Percentiles rank a stretch among this genome's conserved stretches.
Conservation (phyloP, 371 early-diverging fungal species). For the Amoeboaphelidium protococcarum region DNA sequence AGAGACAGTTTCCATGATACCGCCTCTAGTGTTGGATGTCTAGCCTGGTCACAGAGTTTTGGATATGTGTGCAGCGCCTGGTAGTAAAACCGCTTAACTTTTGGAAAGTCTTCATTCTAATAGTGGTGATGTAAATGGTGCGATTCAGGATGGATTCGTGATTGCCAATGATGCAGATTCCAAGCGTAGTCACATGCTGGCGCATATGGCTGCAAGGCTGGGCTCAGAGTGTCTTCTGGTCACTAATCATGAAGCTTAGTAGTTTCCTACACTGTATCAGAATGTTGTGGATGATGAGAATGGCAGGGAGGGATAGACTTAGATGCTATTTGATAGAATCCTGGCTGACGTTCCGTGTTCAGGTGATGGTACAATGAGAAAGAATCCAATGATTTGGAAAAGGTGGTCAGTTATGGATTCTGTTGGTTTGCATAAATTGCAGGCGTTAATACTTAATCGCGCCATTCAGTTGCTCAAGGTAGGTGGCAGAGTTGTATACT, state of each 20-base stretch:
- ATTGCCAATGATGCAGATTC: constrained; percentile 91
- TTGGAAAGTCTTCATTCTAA: constrained; percentile 67
- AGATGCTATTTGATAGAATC: constrained; percentile 70
- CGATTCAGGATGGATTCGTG: constrained; percentile 38
- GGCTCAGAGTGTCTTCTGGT: constrained; percentile 74
- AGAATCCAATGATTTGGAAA: constrained; percentile 73
- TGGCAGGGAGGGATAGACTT: constrained; percentile 1
- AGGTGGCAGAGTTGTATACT: constrained; percentile 91
- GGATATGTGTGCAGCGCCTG: constrained; percentile 37
- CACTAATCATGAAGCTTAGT: constrained; percentile 83
- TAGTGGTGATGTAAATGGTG: constrained; percentile 12
- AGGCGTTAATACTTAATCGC: constrained; percentile 63
- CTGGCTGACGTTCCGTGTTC: constrained; percentile 89
- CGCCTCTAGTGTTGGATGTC: constrained; percentile 79
- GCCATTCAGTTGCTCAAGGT: constrained; percentile 64
- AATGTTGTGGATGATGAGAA: constrained; percentile 37
- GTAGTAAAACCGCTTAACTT: constrained; percentile 40
- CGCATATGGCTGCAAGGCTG: constrained; percentile 78
- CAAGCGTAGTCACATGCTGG: constrained; percentile 72
- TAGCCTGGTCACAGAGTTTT: constrained; percentile 55
- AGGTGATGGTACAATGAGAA: constrained; percentile 96
- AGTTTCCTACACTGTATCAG: constrained; percentile 50
- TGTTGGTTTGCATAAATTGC: constrained; percentile 58
- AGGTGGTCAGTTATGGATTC: constrained; percentile 53
- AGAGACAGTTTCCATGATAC: constrained; percentile 97